These are phyloP conservation scores for Cinnamomum chago DNA, from an alignment of 164 flowering plant genomes.

Conservation along the genomic window DNA sequence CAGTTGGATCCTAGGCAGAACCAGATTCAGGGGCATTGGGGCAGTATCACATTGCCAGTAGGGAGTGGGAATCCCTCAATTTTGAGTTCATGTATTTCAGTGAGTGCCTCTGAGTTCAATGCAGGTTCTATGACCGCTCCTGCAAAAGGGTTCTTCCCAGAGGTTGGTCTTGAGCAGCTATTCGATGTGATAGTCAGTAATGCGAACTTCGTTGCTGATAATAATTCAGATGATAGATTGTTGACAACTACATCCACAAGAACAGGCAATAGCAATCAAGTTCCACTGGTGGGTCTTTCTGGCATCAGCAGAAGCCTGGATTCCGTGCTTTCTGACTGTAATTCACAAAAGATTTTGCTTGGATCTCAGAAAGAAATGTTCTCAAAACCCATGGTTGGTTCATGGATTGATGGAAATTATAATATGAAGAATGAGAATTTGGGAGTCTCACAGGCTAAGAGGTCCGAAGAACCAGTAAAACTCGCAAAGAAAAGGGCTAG, in stretches of 20 bases:
- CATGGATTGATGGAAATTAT: slow-evolving; percentile 58
- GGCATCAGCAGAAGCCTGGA: slow-evolving; percentile 27
- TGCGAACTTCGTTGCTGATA: slow-evolving; percentile 22
- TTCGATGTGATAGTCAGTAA: slow-evolving; percentile 29
- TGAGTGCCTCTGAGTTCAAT: slow-evolving; percentile 36
- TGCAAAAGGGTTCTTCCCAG: slow-evolving; percentile 50
- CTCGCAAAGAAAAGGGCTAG: slow-evolving; percentile 70
- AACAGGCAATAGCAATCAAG: slow-evolving; percentile 32
- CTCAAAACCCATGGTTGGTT: slow-evolving; percentile 43
- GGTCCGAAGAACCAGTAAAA: slow-evolving; percentile 41
- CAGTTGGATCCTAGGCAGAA: slow-evolving; percentile 22
- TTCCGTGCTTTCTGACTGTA: slow-evolving; percentile 17
- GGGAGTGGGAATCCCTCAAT: slow-evolving; percentile 14
- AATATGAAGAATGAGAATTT: slow-evolving; percentile 37
- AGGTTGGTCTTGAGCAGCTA: slow-evolving; percentile 55
- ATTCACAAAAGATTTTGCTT: slow-evolving; percentile 19
- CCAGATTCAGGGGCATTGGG: slow-evolving; percentile 29
- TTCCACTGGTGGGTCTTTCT: slow-evolving; percentile 16
- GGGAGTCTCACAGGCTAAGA: slow-evolving; percentile 26
- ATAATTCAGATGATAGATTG: slow-evolving; percentile 37
- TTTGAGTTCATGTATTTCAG: slow-evolving; percentile 24
- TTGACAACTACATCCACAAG: slow-evolving; percentile 39
- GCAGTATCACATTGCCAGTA: slow-evolving; percentile 30
- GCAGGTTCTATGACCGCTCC: slow-evolving; percentile 22
- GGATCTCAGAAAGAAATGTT: slow-evolving; percentile 28